These are phyloP conservation scores for Pezicula radicicola DNA, from an alignment of 2,329 filamentous ascomycete species.

Conservation along the genomic window DNA sequence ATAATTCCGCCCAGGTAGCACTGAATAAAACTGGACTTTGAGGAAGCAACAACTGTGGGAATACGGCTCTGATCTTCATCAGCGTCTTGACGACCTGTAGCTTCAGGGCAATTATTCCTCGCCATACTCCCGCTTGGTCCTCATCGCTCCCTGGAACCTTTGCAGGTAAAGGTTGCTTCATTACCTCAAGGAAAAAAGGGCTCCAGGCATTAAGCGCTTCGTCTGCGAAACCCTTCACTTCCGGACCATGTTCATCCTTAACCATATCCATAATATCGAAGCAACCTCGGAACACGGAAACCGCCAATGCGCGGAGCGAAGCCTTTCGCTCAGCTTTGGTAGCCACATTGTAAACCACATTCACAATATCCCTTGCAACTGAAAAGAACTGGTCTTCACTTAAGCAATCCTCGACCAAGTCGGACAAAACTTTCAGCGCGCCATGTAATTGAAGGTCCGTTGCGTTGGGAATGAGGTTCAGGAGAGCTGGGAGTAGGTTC, in stretches of 20 bases:
- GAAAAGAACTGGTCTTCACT: constrained; percentile 94
- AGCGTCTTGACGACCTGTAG: constrained; percentile 92
- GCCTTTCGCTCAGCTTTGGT: constrained; percentile 72
- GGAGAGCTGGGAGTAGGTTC: constrained; percentile 75
- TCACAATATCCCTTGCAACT: constrained; percentile 82
- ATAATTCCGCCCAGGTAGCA: constrained; percentile 85
- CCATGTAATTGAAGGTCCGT: constrained; percentile 82
- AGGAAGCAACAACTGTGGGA: constrained; percentile 76
- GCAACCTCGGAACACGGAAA: constrained; percentile 86
- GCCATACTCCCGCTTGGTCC: constrained; percentile 66
- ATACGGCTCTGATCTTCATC: constrained; percentile 82
- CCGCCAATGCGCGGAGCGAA: constrained; percentile 76
- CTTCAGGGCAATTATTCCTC: constrained; percentile 82
- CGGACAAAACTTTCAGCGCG: constrained; percentile 80
- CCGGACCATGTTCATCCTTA: constrained; percentile 84
- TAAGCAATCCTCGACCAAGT: constrained; percentile 90
- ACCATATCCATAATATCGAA: constrained; percentile 97
- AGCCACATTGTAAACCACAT: constrained; percentile 78
- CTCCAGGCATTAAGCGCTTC: constrained; percentile 82
- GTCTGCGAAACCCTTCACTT: constrained; percentile 86
- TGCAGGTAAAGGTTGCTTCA: constrained; percentile 71
- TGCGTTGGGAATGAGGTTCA: constrained; percentile 73
- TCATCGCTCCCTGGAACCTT: constrained; percentile 52
- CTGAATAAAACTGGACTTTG: constrained; percentile 83
- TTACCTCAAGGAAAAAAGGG: constrained; percentile 78